phyloP scores from a whole-genome alignment of 1,139 yeast genomes.

The Magnusiomyces magnusii region DNA sequence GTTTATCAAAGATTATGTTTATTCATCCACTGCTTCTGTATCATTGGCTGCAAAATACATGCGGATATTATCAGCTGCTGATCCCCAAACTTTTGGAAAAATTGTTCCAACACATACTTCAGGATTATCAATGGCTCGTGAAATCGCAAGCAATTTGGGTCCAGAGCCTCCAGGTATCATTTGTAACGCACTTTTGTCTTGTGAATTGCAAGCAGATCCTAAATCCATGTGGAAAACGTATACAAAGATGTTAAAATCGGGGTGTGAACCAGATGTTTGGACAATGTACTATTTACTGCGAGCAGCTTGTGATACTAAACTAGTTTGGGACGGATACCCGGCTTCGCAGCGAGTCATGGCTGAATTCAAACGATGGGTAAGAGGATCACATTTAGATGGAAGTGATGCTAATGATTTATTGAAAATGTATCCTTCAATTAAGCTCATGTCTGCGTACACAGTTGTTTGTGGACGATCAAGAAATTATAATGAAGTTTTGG shows the following conservation, averaged over 20 bases:
- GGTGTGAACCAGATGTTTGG: constrained; percentile 23
- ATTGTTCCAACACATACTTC: not conserved
- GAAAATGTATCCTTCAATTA: constrained; percentile 39
- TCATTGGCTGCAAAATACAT: constrained; percentile 12
- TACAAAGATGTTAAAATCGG: constrained; percentile 16
- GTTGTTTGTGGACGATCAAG: constrained; percentile 42
- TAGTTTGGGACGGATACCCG: constrained; percentile 39
- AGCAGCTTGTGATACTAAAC: constrained; percentile 24
- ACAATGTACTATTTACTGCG: constrained; percentile 23
- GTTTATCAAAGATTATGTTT: not conserved
- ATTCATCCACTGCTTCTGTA: constrained; percentile 2
- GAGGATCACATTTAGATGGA: constrained; percentile 27
- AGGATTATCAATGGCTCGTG: not conserved
- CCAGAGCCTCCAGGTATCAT: constrained; percentile 1
- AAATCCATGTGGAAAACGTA: constrained; percentile 27
- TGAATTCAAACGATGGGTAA: constrained; percentile 43
- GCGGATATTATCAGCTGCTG: constrained; percentile 10
- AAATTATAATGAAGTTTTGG: constrained; percentile 45
- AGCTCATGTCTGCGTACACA: constrained; percentile 48
- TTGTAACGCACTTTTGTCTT: constrained; percentile 19
- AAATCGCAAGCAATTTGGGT: not conserved
- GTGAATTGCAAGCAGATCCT: constrained; percentile 13
- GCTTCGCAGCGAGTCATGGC: constrained; percentile 57
- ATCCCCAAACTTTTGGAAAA: constrained; percentile 1
- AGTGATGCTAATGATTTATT: constrained; percentile 32